Evolutionary conservation across 352 stramenopile genomes (phyloP), one percentile per base, ranked within the genome.

Genomic region (Pythium guiyangense): DNA sequence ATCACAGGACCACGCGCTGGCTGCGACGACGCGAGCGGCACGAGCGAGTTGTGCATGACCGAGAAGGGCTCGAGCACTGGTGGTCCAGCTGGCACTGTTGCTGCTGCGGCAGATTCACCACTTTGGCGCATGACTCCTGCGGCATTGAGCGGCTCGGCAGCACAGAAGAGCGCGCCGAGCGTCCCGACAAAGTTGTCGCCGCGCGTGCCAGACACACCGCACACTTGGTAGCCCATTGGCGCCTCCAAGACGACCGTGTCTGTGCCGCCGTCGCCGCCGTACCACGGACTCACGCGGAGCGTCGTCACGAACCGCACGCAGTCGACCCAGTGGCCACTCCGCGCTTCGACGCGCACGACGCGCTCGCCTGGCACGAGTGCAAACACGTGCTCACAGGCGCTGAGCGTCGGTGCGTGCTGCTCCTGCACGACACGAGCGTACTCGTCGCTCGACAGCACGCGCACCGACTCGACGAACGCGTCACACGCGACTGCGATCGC

Each of bases 271-370:
- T 46, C 31, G 20, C 71, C 72, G 4, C 77, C 77, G 60, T 80
- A 84, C 74, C 73, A 84, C 22, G 73, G 63, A 51, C 72, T 76
- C 53, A 53, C 46, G 9, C 77, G 74, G 10, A 69, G 22, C 29
- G 67, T 88, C 11, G 77, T 84, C 17, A 63, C 59, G 20, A 87
- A 71, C 15, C 68, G 70, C 10, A 87, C 49, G 14, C 70, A 65
- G 27, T 88, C 77, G 27, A 88, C 62, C 73, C 77, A 85, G 47
- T 80, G 64, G 8, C 70, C 74, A 53, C 70, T 77, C 20, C 57
- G 73, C 8, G 81, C 68, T 43, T 80, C 71, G 29, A 85, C 47
- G 2, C 66, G 71, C 10, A 66, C 12, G 15, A 85, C 15, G 14
- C 71, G 69, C 43, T 88, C 77, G 20, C 56, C 70, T 12, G 57